Evolutionary conservation across 345 rosid species (phyloP).

Genomic region (Rhodamnia rubescens): DNA sequence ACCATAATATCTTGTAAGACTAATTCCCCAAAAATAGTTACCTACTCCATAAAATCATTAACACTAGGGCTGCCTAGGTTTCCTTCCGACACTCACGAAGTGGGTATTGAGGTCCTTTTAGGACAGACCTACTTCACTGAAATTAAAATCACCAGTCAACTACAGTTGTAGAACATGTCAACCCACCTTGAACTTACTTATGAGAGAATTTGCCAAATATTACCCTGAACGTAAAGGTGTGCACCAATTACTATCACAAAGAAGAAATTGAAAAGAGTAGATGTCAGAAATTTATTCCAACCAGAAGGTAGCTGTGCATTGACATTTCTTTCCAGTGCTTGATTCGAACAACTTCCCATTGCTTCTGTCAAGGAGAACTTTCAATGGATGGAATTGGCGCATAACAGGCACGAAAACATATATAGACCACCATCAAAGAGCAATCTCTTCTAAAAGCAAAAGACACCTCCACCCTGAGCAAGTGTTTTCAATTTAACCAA

Average conservation of each 20-base stretch:
- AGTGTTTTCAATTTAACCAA: not conserved
- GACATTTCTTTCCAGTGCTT: not conserved
- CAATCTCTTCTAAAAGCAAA: not conserved
- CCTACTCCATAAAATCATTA: not conserved
- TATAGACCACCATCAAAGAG: not conserved
- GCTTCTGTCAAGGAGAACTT: not conserved
- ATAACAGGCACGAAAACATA: not conserved
- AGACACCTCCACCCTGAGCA: not conserved
- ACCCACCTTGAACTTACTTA: not conserved
- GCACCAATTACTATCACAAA: not conserved
- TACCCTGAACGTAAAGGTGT: not conserved
- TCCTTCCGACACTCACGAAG: too few species aligned
- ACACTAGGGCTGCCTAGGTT: too few species aligned
- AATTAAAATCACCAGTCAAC: not conserved
- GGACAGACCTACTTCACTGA: not conserved
- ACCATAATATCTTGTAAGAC: not conserved
- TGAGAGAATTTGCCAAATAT: not conserved
- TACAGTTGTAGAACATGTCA: not conserved
- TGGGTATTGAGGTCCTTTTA: too few species aligned
- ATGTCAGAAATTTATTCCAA: not conserved
- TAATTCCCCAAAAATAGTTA: not conserved
- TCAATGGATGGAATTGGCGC: not conserved
- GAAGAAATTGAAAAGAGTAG: not conserved
- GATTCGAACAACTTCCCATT: not conserved
- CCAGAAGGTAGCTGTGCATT: not conserved